phyloP scores from a whole-genome alignment of 2,329 filamentous ascomycete genomes.

The Fusarium luffae region DNA sequence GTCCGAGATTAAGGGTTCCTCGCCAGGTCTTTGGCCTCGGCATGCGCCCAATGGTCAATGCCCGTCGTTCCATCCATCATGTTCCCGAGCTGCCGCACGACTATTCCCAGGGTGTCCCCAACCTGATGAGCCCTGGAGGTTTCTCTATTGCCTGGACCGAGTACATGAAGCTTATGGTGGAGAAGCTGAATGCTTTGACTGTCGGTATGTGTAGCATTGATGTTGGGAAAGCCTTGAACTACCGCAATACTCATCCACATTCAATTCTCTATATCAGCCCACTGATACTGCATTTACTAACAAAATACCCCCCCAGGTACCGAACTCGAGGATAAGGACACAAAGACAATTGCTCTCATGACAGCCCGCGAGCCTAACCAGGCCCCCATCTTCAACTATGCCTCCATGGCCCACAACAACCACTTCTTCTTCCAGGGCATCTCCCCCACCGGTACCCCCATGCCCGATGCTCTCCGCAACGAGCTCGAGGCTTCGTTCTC shows the following conservation, averaged over 20 bases:
- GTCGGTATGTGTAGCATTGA: constrained; percentile 67
- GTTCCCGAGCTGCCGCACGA: constrained; percentile 60
- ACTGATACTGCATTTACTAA: constrained; percentile 18
- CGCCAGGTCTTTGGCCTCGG: constrained; percentile 53
- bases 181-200: constrained; percentile 79
- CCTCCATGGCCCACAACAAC: constrained; percentile 96
- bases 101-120: constrained; percentile 68
- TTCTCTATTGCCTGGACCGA: constrained; percentile 84
- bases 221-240: not conserved
- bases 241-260: constrained; percentile 11
- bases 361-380: constrained; percentile 81
- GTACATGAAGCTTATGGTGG: constrained; percentile 79
- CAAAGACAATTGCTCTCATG: constrained; percentile 76
- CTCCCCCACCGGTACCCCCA: constrained; percentile 57
- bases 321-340: constrained; percentile 68
- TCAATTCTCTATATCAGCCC: not conserved
- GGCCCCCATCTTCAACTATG: constrained; percentile 92
- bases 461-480: constrained; percentile 65
- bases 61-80: constrained; percentile 58
- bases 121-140: constrained; percentile 74
- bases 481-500: constrained; percentile 79
- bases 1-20: constrained; percentile 65
- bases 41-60: constrained; percentile 50
- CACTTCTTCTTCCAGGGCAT: constrained; percentile 79
- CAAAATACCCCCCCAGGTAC: constrained; percentile 62